Percentiles rank a stretch among this genome's conserved stretches.
These are phyloP conservation scores for Cocos nucifera DNA, from an alignment of 176 grass and related monocot species.

Conservation along the genomic window DNA sequence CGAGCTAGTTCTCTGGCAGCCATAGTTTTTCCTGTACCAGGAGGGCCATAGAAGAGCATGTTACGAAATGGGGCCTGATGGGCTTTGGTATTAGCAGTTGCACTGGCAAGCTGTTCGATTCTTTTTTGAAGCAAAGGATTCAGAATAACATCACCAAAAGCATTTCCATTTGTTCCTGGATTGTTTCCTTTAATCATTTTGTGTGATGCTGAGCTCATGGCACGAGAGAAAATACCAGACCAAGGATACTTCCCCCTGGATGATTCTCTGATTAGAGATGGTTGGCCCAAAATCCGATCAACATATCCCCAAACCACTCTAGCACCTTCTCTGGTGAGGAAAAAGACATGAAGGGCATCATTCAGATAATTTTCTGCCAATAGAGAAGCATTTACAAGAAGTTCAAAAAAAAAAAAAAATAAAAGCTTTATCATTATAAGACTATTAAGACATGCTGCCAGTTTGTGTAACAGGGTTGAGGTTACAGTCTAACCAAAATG, in stretches of 20 bases:
- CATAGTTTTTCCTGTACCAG: conserved; percentile 97
- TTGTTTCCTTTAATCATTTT: conserved; percentile 51
- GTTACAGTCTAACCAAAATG: no score
- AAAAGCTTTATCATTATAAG: neutral
- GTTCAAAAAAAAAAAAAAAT: neutral
- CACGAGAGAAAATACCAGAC: conserved; percentile 60
- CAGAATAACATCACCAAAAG: conserved; percentile 97
- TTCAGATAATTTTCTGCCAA: neutral
- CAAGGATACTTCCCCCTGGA: conserved; percentile 89
- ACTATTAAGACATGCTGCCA: no score
- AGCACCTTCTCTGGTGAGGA: conserved; percentile 64
- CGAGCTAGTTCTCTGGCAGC: conserved; percentile 78
- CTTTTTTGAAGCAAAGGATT: conserved; percentile 90
- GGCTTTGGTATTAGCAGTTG: conserved; percentile 89
- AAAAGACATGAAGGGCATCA: conserved; percentile 9
- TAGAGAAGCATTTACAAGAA: neutral
- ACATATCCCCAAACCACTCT: conserved; percentile 97
- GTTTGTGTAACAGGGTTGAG: no score
- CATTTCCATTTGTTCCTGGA: conserved; percentile 51
- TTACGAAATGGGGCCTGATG: conserved; percentile 98
- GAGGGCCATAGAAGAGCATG: conserved; percentile 98
- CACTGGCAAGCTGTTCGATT: conserved; percentile 78
- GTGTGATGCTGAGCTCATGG: conserved; percentile 48
- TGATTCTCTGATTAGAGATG: conserved; percentile 95
- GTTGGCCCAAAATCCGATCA: conserved; percentile 95